A percentile compares a stretch with the other conserved stretches of the same genome.
phyloP scores from a whole-genome alignment of 495 filamentous ascomycete species.

The Penicillium steckii region DNA sequence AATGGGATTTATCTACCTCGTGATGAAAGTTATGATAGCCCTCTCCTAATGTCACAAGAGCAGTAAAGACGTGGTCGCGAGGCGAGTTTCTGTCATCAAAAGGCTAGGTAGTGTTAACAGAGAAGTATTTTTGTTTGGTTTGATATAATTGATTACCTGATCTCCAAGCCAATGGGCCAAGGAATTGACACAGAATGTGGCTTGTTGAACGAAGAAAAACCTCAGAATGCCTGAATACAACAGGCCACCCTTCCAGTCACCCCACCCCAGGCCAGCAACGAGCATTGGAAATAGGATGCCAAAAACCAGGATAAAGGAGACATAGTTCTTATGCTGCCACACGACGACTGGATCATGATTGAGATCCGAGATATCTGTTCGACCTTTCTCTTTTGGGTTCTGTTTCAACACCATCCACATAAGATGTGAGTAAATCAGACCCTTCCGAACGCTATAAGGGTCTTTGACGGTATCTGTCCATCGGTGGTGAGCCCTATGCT shows the following conservation, averaged over 20 bases:
- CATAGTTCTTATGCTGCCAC: constrained; percentile 85
- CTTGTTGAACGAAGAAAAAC: constrained; percentile 91
- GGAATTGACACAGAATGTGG: constrained; percentile 96
- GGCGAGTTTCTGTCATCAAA: constrained; percentile 95
- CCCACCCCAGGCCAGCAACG: constrained; percentile 77
- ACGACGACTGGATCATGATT: constrained; percentile 86
- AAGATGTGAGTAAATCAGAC: constrained; percentile 85
- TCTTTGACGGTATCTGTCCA: constrained; percentile 96
- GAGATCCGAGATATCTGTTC: constrained; percentile 88
- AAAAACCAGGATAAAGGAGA: constrained; percentile 75
- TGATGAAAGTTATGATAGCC: constrained; percentile 98
- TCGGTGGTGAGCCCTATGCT: constrained; percentile 89
- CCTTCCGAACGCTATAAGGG: constrained; percentile 92
- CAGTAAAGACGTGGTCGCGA: constrained; percentile 87
- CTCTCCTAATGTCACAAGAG: constrained; percentile 85
- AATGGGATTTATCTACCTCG: constrained; percentile 32
- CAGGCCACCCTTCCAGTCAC: constrained; percentile 79
- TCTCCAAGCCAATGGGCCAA: constrained; percentile 94
- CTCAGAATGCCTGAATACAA: constrained; percentile 86
- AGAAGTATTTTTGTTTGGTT: not conserved
- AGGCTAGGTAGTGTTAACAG: constrained; percentile 47
- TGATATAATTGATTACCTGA: constrained; percentile 26
- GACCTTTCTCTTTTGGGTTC: constrained; percentile 78
- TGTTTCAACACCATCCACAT: constrained; percentile 86
- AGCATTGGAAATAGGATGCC: constrained; percentile 75